Conservation (phyloP, 2,329 filamentous ascomycete genomes). For the Akanthomyces lecanii region DNA sequence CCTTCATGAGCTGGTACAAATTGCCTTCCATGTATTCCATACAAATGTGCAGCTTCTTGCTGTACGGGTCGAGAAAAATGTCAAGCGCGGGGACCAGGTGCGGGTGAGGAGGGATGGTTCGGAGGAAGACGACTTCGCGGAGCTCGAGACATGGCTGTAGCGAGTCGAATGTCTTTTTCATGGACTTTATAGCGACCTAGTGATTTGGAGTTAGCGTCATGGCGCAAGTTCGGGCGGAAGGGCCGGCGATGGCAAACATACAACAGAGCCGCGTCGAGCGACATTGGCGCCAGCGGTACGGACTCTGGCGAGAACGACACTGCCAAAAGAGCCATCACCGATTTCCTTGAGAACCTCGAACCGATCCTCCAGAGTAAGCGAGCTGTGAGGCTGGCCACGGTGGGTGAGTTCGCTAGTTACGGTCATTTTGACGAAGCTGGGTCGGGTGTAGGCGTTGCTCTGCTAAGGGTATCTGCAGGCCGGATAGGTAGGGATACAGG, state of each 20-base stretch:
- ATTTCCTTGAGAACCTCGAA: constrained; percentile 98
- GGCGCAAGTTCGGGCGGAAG: neutral
- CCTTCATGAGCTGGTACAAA: constrained; percentile 98
- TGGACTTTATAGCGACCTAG: constrained; percentile 97
- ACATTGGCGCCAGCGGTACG: constrained; percentile 84
- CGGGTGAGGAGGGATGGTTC: constrained; percentile 78
- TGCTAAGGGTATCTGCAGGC: constrained; percentile 11
- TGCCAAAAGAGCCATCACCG: constrained; percentile 97
- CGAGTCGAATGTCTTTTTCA: constrained; percentile 99
- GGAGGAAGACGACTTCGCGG: constrained; percentile 93
- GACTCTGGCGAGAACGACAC: constrained; percentile 86
- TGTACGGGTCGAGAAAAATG: constrained; percentile 95
- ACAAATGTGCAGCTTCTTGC: constrained; percentile 91
- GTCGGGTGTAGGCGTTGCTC: constrained; percentile 10
- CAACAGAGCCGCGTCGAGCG: constrained; percentile 85
- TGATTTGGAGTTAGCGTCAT: constrained; percentile 19
- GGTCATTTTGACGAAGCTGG: constrained; percentile 57
- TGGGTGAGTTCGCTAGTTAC: constrained; percentile 69
- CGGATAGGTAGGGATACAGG: neutral
- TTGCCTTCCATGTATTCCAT: constrained; percentile 99
- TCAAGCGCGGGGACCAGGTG: constrained; percentile 97
- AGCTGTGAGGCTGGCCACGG: constrained; percentile 57
- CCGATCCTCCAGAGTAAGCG: constrained; percentile 77
- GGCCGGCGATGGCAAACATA: constrained; percentile 46
- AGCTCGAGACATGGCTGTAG: constrained; percentile 87